Evolutionary conservation across 2,329 filamentous ascomycete species (phyloP), one percentile per base, ranked within the genome.

Genomic region (Arthrinium phaeospermum): DNA sequence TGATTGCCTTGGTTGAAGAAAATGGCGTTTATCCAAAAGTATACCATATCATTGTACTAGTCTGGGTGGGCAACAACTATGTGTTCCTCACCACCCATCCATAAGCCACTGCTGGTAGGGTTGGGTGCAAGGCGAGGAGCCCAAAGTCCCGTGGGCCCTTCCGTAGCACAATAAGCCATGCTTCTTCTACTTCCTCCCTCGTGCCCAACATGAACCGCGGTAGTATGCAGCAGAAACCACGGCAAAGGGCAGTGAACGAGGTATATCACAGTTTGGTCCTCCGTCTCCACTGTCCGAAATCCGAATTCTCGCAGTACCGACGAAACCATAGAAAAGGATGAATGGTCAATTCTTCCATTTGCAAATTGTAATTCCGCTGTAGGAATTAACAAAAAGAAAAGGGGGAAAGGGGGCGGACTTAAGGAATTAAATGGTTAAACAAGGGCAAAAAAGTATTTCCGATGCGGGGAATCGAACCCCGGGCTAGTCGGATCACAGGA

Each of bases 391-490:
- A 2, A 47, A 8, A 47, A 19, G 44, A 46, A 19, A 5, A 16
- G 8, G 8, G 16, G 44, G 12, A 4, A 19, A 46, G 19, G 44
- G 44, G 44, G 44, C 12, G 16, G 2, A 47, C 8, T 37, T 37
- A 37, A 10, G 37, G 37, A 22, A 37, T 22, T 47, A 47, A 47
- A 7, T 7, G 8, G 0, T 16, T 14, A 22, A 47, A 57, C n/a
- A 70, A 34, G 19, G 12, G n/a, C 5, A 44, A 30, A 70, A n/a
- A 61, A 19, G 1, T 22, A 57, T 13, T 75, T 78, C 77, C 77
- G 76, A 77, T 75, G 74, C 77, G 76, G 76, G 77, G 77, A 78
- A 77, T 78, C 76, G 76, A 78, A 78, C 77, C 77, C 76, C 76
- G 76, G 74, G 76, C 77, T 76, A 75, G 74, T 76, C 76, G 76